Conservation (phyloP, 805 yeast genomes). For the Jamesozyma piceae region DNA sequence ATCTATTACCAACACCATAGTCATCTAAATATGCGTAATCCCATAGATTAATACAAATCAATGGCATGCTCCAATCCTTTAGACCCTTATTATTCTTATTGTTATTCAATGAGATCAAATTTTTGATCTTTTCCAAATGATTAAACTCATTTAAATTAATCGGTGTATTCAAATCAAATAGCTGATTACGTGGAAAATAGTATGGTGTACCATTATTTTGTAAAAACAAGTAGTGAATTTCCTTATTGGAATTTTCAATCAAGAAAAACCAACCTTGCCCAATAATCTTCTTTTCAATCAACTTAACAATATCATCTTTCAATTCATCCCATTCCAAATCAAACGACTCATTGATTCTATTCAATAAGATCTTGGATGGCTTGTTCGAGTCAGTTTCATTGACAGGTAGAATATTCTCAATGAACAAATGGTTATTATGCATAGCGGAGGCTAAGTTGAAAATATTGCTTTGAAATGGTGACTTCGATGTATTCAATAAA, state of each 20-base stretch:
- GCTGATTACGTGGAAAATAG: slow-evolving; percentile 57
- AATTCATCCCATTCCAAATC: slow-evolving; percentile 38
- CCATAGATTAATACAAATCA: slow-evolving; percentile 78
- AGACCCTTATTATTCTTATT: slow-evolving; percentile 23
- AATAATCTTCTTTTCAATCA: slow-evolving; percentile 38
- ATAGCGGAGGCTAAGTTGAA: slow-evolving; percentile 87
- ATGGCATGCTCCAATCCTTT: slow-evolving; percentile 50
- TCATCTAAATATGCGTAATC: slow-evolving; percentile 80
- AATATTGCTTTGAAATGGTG: slow-evolving; percentile 51
- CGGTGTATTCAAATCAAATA: slow-evolving; percentile 68
- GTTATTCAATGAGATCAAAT: slow-evolving; percentile 20
- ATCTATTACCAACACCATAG: slow-evolving; percentile 70
- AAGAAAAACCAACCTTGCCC: slow-evolving; percentile 72
- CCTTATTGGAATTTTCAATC: slow-evolving; percentile 56
- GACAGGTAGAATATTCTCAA: slow-evolving; percentile 42
- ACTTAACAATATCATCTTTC: slow-evolving; percentile 39
- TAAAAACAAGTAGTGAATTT: slow-evolving; percentile 44
- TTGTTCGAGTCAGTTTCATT: slow-evolving; percentile 9
- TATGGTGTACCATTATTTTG: slow-evolving; percentile 76
- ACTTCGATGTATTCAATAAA: slow-evolving; percentile 54
- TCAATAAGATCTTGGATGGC: slow-evolving; percentile 32
- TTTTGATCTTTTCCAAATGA: slow-evolving; percentile 35
- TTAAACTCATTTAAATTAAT: slow-evolving; percentile 47
- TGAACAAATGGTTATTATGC: slow-evolving; percentile 84
- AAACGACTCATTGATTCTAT: slow-evolving; percentile 30